Conservation (phyloP, 2,329 filamentous ascomycete species). For the Trichocomaceae sp. region DNA sequence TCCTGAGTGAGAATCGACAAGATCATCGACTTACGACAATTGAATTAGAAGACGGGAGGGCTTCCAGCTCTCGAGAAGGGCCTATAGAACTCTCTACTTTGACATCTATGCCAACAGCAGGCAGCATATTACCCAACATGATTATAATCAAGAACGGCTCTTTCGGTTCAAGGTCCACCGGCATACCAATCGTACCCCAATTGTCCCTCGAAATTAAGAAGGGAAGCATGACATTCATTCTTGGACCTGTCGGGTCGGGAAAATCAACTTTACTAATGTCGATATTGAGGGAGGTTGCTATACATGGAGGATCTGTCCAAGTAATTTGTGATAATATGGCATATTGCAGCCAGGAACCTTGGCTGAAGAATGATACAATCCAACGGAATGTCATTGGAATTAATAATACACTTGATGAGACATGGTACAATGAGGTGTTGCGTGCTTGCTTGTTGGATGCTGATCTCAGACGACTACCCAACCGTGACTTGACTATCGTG, state of each 20-base stretch:
- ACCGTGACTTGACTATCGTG: background rate
- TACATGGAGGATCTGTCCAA: conserved; percentile 14
- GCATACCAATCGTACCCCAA: too few species aligned
- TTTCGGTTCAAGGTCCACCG: too few species aligned
- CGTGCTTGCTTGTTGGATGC: conserved; percentile 26
- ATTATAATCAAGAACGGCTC: too few species aligned
- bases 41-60: too few species aligned
- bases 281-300: conserved; percentile 1
- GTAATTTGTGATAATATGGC: conserved; percentile 17
- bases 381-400: conserved; percentile 24
- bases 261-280: conserved; percentile 1
- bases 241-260: conserved; percentile 1
- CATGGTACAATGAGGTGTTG: conserved; percentile 23
- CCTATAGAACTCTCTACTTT: too few species aligned
- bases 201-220: too few species aligned
- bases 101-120: too few species aligned
- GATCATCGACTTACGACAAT: too few species aligned
- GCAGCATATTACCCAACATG: too few species aligned
- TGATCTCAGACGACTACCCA: conserved; percentile 11
- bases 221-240: background rate
- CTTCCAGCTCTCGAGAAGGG: too few species aligned
- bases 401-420: conserved; percentile 19
- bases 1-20: too few species aligned
- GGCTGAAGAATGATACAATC: conserved; percentile 24
- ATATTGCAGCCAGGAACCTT: conserved; percentile 33